Conservation (phyloP, 2,329 filamentous ascomycete species). For the Trichoderma sp. region DNA sequence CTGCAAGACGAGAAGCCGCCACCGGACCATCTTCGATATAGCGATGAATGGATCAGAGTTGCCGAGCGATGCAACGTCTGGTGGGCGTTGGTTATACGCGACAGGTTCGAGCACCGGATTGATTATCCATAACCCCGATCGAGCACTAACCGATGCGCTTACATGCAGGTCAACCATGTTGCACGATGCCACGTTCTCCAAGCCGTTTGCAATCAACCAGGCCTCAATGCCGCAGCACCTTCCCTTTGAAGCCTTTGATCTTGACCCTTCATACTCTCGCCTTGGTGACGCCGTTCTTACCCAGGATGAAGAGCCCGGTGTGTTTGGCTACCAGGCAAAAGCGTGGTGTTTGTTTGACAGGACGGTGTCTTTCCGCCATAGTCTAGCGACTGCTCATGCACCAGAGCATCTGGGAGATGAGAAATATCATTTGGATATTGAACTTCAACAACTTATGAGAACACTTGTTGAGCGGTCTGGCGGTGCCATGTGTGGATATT, state of each 20-base stretch:
- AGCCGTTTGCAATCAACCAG: neutral
- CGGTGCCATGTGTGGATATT: neutral
- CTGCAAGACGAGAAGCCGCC: neutral
- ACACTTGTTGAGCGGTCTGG: neutral
- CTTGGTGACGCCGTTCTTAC: neutral
- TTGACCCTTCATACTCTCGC: neutral
- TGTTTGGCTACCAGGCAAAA: conserved; percentile 13
- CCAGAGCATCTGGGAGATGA: neutral
- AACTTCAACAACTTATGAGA: conserved; percentile 3
- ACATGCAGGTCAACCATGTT: neutral
- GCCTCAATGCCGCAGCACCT: neutral
- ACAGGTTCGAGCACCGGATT: neutral
- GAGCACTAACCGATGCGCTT: neutral
- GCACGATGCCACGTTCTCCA: neutral
- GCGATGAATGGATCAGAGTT: neutral
- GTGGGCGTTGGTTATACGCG: conserved; percentile 17
- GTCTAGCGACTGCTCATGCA: neutral
- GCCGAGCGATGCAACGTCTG: conserved; percentile 14
- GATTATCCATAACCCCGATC: neutral
- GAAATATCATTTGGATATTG: neutral
- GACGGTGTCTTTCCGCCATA: neutral
- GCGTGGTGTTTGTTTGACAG: conserved; percentile 8
- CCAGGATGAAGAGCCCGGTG: neutral
- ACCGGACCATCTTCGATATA: neutral
- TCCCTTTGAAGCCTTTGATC: conserved; percentile 5